phyloP scores from a whole-genome alignment of 345 rosid genomes.

The Alliaria petiolata region DNA sequence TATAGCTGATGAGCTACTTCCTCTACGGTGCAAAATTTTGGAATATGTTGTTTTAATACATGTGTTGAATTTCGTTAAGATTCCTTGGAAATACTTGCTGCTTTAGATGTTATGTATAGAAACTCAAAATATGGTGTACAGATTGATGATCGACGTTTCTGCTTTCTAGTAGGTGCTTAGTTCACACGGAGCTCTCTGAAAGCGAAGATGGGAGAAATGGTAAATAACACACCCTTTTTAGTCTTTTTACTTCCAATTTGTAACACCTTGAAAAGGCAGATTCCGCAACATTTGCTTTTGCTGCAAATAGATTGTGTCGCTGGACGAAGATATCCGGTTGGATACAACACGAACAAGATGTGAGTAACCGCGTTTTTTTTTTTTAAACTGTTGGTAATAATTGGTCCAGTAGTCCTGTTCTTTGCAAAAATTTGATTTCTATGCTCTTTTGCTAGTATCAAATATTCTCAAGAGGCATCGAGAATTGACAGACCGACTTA shows the following conservation, averaged over 20 bases:
- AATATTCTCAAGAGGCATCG: constrained; percentile 80
- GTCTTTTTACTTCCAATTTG: background rate
- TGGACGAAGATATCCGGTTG: constrained; percentile 60
- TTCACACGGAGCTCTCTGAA: background rate
- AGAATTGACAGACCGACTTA: constrained; percentile 71
- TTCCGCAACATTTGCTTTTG: background rate
- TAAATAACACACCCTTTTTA: constrained; percentile 1
- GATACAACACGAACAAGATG: constrained; percentile 83
- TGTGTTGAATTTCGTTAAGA: background rate
- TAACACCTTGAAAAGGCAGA: background rate
- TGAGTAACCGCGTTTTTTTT: constrained; percentile 18
- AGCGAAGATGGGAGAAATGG: constrained; percentile 50
- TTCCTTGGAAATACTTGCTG: background rate
- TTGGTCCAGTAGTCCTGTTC: background rate
- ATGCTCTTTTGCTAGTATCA: constrained; percentile 50
- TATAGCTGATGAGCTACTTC: background rate
- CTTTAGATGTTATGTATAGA: background rate
- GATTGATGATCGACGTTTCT: constrained; percentile 15
- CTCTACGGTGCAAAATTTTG: background rate
- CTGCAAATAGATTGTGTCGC: constrained; percentile 48
- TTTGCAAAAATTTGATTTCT: constrained; percentile 6
- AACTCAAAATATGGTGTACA: background rate
- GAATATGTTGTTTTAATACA: background rate
- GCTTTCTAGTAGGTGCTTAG: constrained; percentile 8
- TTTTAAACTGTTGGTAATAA: background rate